These are phyloP conservation scores for Lumnitzera littorea DNA, from an alignment of 345 rosid genomes.

Conservation along the genomic window DNA sequence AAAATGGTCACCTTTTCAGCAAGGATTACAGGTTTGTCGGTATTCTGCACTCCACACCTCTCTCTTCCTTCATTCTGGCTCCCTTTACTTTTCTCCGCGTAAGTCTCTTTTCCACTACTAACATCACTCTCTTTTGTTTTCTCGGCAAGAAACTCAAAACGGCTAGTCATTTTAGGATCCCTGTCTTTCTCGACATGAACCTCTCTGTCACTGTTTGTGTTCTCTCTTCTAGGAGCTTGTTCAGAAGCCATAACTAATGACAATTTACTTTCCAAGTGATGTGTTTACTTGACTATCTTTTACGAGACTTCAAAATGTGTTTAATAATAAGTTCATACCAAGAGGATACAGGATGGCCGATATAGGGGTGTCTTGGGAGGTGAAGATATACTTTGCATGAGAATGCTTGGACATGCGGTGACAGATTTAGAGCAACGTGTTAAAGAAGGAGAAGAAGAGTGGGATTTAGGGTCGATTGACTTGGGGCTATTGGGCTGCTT, in stretches of 20 bases:
- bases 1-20: background rate
- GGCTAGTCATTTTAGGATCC: constrained; percentile 57
- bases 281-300: no score
- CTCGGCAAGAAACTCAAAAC: constrained; percentile 43
- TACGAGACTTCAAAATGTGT: background rate
- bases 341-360: no score
- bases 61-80: background rate
- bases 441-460: background rate
- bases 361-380: constrained; percentile 4
- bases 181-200: constrained; percentile 40
- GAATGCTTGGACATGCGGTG: constrained; percentile 24
- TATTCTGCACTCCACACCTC: background rate
- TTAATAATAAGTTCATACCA: no score
- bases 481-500: no score
- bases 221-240: constrained; percentile 39
- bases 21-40: no score
- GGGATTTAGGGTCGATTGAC: background rate
- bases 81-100: background rate
- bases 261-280: background rate
- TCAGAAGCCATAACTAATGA: constrained; percentile 46
- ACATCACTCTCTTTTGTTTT: constrained; percentile 9
- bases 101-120: background rate
- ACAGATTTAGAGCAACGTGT: constrained; percentile 22
- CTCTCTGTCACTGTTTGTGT: constrained; percentile 33
- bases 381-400: constrained; percentile 15